Conservation (phyloP, 2,329 filamentous ascomycete genomes). For the Fusarium illudens region DNA sequence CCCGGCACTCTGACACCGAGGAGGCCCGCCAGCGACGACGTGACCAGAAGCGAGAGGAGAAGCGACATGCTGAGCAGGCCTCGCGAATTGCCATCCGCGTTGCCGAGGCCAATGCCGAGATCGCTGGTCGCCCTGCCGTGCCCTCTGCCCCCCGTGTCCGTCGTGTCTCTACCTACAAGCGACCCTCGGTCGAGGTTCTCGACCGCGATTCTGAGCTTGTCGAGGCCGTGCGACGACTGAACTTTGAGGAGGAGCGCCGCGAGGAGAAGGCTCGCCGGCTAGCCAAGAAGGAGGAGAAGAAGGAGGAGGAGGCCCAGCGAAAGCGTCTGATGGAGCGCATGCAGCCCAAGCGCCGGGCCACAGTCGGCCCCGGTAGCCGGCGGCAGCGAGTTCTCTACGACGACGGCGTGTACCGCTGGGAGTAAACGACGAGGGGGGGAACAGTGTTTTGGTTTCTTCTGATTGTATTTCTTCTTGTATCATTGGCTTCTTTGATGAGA, state of each 20-base stretch:
- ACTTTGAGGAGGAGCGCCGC: conserved; percentile 45
- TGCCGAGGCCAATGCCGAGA: conserved; percentile 53
- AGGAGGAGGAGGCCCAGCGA: conserved; percentile 51
- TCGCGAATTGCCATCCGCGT: conserved; percentile 48
- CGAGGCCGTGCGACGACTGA: conserved; percentile 45
- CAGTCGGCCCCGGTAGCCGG: conserved; percentile 48
- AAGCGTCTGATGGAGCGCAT: conserved; percentile 53
- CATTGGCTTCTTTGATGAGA: conserved; percentile 22
- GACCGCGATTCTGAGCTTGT: conserved; percentile 47
- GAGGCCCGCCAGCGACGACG: conserved; percentile 39
- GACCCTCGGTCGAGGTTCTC: conserved; percentile 36
- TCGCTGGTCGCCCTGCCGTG: conserved; percentile 49
- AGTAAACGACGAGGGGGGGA: conserved; percentile 43
- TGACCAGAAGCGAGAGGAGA: conserved; percentile 37
- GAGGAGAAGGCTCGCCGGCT: conserved; percentile 44
- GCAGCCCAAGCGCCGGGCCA: conserved; percentile 49
- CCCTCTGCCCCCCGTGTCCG: conserved; percentile 38
- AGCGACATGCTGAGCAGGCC: conserved; percentile 39
- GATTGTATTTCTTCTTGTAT: conserved; percentile 34
- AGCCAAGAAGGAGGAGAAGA: conserved; percentile 41
- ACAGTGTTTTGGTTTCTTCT: not conserved
- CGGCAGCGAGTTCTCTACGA: conserved; percentile 50
- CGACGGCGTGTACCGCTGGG: conserved; percentile 52
- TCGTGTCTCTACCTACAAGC: conserved; percentile 37
- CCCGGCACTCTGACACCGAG: conserved; percentile 44